A percentile compares a stretch with the other conserved stretches of the same genome.
phyloP scores from a whole-genome alignment of 139 green algal genomes.

The Edaphochlamys debaryana region DNA sequence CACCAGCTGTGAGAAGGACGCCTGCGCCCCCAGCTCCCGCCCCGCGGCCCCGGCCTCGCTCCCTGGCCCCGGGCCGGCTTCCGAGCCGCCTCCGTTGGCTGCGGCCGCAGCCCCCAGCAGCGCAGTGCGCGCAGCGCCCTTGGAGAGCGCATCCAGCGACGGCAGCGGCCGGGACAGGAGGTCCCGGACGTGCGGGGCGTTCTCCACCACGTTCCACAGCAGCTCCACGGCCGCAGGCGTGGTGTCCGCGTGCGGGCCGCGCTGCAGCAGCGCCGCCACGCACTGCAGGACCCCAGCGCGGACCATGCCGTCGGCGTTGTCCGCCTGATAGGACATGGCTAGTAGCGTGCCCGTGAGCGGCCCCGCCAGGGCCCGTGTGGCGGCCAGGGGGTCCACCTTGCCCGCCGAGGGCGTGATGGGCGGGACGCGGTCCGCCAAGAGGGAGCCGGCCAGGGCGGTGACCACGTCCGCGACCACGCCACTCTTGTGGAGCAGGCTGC shows the following conservation, averaged over 20 bases:
- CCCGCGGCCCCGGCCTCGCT: not conserved
- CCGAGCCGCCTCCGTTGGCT: not conserved
- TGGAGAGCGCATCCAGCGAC: constrained; percentile 25
- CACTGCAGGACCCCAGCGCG: constrained; percentile 40
- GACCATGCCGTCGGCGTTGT: constrained; percentile 42
- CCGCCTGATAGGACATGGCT: constrained; percentile 40
- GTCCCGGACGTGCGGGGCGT: not conserved
- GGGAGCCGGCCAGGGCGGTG: constrained; percentile 24
- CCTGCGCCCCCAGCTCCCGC: not conserved
- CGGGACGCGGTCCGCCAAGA: constrained; percentile 8
- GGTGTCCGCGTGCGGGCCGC: constrained; percentile 25
- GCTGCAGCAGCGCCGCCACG: constrained; percentile 40
- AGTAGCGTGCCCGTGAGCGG: constrained; percentile 30
- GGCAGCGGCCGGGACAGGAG: constrained; percentile 21
- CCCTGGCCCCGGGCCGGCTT: not conserved
- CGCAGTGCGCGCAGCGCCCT: not conserved
- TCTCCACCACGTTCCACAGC: constrained; percentile 59
- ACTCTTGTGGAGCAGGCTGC: constrained; percentile 47
- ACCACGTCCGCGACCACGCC: constrained; percentile 35
- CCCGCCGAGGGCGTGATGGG: not conserved
- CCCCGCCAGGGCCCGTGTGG: not conserved
- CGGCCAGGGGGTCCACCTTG: not conserved
- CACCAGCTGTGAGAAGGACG: not conserved
- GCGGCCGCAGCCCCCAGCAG: not conserved
- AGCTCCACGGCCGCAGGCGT: constrained; percentile 35